These are phyloP conservation scores for Ceratopteris richardii DNA, from an alignment of 75 land plant genomes.

Conservation along the genomic window DNA sequence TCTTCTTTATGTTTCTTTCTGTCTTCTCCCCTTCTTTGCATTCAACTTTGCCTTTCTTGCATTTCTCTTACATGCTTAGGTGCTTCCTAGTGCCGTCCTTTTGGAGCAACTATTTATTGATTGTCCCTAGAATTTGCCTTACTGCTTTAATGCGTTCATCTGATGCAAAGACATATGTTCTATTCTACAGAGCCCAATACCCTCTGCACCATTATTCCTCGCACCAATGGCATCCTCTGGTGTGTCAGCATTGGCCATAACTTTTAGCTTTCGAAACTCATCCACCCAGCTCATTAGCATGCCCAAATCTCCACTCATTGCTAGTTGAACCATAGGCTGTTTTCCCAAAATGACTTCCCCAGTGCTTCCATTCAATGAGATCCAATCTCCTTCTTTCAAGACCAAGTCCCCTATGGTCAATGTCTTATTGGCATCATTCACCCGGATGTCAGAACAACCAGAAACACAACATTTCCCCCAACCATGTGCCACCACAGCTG, in stretches of 20 bases:
- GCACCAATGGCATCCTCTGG: constrained; percentile 93
- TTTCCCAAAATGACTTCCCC: constrained; percentile 94
- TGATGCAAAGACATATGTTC: constrained; percentile 99
- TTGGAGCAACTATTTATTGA: no score
- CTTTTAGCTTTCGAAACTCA: constrained; percentile 65
- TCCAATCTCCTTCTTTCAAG: constrained; percentile 83
- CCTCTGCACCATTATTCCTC: constrained; percentile 93
- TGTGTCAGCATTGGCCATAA: constrained; percentile 99
- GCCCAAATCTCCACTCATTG: constrained; percentile 79
- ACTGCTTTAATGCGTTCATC: constrained; percentile 97
- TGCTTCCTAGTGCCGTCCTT: no score
- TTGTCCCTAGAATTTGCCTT: no score
- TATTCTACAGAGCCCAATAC: constrained; percentile 97
- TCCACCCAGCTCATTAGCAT: constrained; percentile 94
- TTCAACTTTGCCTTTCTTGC: no score
- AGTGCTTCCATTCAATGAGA: constrained; percentile 90
- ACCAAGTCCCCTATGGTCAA: constrained; percentile 43
- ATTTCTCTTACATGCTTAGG: no score
- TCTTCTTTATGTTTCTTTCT: no score
- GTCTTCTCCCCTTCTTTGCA: no score
- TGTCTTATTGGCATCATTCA: constrained; percentile 76
- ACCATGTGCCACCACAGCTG: constrained; percentile 99
- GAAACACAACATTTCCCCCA: constrained; percentile 99
- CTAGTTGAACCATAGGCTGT: constrained; percentile 85
- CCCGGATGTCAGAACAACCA: constrained; percentile 92